Evolutionary conservation across 1,284 basidiomycete species (phyloP).

Genomic region (Pulchroboletus neoregius): DNA sequence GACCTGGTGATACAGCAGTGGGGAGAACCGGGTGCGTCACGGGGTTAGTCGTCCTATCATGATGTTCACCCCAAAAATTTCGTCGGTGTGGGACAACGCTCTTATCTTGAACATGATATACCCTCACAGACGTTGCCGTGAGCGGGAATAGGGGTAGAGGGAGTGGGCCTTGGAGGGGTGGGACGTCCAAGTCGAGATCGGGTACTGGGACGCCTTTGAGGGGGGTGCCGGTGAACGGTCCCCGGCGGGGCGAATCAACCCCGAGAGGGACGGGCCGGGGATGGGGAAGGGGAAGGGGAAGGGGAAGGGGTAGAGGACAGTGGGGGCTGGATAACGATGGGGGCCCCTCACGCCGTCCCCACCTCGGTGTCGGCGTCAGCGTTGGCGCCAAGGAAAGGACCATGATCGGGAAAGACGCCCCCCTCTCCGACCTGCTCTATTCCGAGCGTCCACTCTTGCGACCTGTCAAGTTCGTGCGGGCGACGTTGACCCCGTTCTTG

Average conservation of each 20-base stretch:
- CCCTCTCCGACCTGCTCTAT: constrained; percentile 54
- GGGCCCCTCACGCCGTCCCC: neutral
- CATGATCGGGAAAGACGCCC: constrained; percentile 33
- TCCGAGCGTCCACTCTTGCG: constrained; percentile 56
- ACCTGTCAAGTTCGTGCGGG: constrained; percentile 66
- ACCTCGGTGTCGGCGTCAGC: constrained; percentile 7
- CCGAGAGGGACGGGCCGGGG: constrained; percentile 16
- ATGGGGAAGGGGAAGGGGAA: constrained; percentile 19
- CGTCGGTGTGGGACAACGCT: neutral
- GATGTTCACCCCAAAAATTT: neutral
- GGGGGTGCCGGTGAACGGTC: constrained; percentile 8
- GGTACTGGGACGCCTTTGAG: constrained; percentile 14
- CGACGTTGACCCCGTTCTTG: constrained; percentile 49
- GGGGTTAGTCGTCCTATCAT: neutral
- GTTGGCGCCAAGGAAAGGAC: neutral
- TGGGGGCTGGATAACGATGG: neutral
- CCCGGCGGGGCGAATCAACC: constrained; percentile 13
- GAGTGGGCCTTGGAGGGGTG: constrained; percentile 5
- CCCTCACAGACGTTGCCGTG: constrained; percentile 1
- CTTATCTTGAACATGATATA: neutral
- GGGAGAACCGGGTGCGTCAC: constrained; percentile 21
- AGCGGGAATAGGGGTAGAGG: constrained; percentile 5
- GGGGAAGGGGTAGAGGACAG: too few relatives aligned
- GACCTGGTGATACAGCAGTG: constrained; percentile 25
- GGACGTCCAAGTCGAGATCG: constrained; percentile 8